Conservation (phyloP, 1,284 basidiomycete species). For the Sporisorium reilianum region DNA sequence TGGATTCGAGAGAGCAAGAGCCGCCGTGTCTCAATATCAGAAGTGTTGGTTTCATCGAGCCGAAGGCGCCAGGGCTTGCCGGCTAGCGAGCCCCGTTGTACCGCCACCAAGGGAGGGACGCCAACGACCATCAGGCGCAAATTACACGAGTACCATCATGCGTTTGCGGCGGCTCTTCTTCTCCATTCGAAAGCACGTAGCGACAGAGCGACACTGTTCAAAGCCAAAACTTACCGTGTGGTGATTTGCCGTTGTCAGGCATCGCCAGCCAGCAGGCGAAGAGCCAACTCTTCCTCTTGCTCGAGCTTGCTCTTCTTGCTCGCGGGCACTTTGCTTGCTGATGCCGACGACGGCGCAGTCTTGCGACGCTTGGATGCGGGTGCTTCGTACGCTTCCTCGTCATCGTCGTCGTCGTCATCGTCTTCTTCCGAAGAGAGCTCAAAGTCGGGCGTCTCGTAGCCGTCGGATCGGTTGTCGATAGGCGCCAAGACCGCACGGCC, state of each 20-base stretch:
- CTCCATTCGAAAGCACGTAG: constrained; percentile 2
- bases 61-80: constrained; percentile 55
- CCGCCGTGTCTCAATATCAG: constrained; percentile 24
- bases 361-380: constrained; percentile 39
- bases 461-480: constrained; percentile 55
- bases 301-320: constrained; percentile 51
- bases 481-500: constrained; percentile 41
- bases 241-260: constrained; percentile 4
- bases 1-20: background rate
- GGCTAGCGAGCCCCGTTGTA: constrained; percentile 61
- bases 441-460: constrained; percentile 66
- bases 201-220: background rate
- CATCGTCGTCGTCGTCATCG: constrained; percentile 24
- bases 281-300: constrained; percentile 50
- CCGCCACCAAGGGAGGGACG: constrained; percentile 41
- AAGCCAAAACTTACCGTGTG: constrained; percentile 17
- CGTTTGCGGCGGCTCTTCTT: constrained; percentile 6
- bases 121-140: constrained; percentile 59
- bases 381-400: constrained; percentile 15
- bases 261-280: constrained; percentile 53
- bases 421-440: constrained; percentile 48
- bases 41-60: constrained; percentile 57
- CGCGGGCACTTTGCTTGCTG: constrained; percentile 1
- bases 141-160: constrained; percentile 66
- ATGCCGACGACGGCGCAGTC: constrained; percentile 4